Evolutionary conservation across 805 yeast genomes (phyloP), one percentile per base, ranked within the genome.

Genomic region (Metschnikowia hibisci): DNA sequence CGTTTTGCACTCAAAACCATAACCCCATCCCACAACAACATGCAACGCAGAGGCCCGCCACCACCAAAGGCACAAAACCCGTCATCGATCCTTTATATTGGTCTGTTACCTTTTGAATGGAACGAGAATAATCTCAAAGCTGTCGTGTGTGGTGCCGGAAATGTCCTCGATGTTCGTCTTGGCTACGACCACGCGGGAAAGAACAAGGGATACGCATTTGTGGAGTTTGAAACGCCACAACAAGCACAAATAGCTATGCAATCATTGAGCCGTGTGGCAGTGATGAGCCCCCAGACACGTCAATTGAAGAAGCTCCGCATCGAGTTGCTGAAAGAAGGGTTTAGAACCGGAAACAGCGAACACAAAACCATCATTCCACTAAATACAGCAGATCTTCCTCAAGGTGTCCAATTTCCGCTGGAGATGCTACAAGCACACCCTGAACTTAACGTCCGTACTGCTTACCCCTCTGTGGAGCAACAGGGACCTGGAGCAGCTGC

Each of bases 61-160:
- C 42, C 20, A 34, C 31, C 32, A 14, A 31, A 23, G 16, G 44
- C 32, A 7, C 31, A 37, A 6, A 27, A 43, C 41, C 37, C 46
- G 25, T 67, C 78, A 8, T 61, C 76, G 31, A 80, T 80, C 16
- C 58, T 81, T 15, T 81, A 77, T 52, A 51, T 81, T 11, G 87
- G 87, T 12, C 77, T 75, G 52, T 65, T 84, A 22, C 93, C 93
- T 0, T 75, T 74, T 50, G 82, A 81, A 47, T 85, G 93, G 93
- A 80, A 73, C 48, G 81, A 77, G 43, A 77, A 77, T 39, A 77
- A 74, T 12, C 67, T 84, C 28, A 76, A 80, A 41, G 77, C 73
- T 6, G 71, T 84, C 9, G 81, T 84, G 18, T 81, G 85, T 42
- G 90, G 90, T 1, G 73, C 85, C 8, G 93, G 93, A 1, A 76